Evolutionary conservation across 495 filamentous ascomycete species (phyloP).

Genomic region (Aspergillus indologenus): DNA sequence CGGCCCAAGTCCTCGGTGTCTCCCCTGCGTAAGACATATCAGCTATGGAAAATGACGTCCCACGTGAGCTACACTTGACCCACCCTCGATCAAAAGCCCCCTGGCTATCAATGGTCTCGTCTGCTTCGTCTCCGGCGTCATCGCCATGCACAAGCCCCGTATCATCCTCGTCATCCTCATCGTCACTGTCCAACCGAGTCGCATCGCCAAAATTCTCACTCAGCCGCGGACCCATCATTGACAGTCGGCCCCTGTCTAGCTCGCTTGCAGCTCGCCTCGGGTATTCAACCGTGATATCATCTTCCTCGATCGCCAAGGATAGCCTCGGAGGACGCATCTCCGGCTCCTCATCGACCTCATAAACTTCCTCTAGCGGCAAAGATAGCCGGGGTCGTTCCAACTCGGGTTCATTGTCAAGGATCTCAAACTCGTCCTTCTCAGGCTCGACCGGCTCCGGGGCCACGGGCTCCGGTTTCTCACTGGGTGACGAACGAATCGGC

Average conservation of each 20-base stretch:
- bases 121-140: slow-evolving; percentile 33
- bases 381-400: slow-evolving; percentile 64
- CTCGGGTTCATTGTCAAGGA: slow-evolving; percentile 63
- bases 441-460: slow-evolving; percentile 20
- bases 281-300: slow-evolving; percentile 70
- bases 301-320: slow-evolving; percentile 63
- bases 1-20: slow-evolving; percentile 47
- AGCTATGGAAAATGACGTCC: slow-evolving; percentile 19
- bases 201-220: slow-evolving; percentile 61
- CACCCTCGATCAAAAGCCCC: slow-evolving; percentile 45
- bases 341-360: slow-evolving; percentile 53
- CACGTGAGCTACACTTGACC: slow-evolving; percentile 19
- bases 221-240: slow-evolving; percentile 53
- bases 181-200: slow-evolving; percentile 47
- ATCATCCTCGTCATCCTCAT: slow-evolving; percentile 42
- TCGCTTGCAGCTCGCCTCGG: slow-evolving; percentile 59
- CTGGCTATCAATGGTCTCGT: slow-evolving; percentile 31
- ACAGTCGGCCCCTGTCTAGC: slow-evolving; percentile 41
- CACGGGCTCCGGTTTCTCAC: slow-evolving; percentile 21
- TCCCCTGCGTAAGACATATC: slow-evolving; percentile 34
- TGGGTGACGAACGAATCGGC: slow-evolving; percentile 58
- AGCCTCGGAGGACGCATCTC: slow-evolving; percentile 57
- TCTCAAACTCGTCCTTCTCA: slow-evolving; percentile 47
- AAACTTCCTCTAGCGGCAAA: slow-evolving; percentile 59
- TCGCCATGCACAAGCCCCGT: slow-evolving; percentile 38